Evolutionary conservation across 78 protist genomes (phyloP).

Genomic region (Bodo saltans): DNA sequence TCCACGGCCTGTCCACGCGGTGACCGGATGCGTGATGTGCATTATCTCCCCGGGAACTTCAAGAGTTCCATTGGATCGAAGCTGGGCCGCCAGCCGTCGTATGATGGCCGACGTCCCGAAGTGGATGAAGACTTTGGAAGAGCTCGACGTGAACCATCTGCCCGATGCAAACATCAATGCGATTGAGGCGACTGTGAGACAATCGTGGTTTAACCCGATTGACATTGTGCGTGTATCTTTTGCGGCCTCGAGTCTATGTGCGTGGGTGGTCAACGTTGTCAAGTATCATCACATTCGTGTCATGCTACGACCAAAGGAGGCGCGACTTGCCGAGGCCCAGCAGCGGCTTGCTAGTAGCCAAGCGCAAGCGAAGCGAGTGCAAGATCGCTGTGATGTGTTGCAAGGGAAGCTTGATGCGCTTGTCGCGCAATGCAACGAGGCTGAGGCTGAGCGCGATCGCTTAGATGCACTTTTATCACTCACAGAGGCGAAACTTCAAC

Average conservation of each 20-base stretch:
- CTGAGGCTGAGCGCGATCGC: conserved; percentile 36
- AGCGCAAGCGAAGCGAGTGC: conserved; percentile 16
- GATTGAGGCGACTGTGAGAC: neutral
- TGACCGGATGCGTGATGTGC: conserved; percentile 33
- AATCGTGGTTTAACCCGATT: conserved; percentile 35
- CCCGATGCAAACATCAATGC: conserved; percentile 24
- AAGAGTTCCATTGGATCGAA: conserved; percentile 7
- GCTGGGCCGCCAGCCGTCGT: conserved; percentile 38
- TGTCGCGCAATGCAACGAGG: conserved; percentile 29
- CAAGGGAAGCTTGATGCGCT: conserved; percentile 4
- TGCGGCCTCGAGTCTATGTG: conserved; percentile 69
- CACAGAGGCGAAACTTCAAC: conserved; percentile 35
- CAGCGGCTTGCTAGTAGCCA: conserved; percentile 35
- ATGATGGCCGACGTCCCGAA: conserved; percentile 31
- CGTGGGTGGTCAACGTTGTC: conserved; percentile 54
- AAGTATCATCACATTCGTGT: conserved; percentile 43
- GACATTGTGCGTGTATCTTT: conserved; percentile 21
- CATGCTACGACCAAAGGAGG: conserved; percentile 62
- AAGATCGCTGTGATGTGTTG: neutral
- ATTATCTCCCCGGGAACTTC: neutral
- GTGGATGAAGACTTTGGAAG: conserved; percentile 29
- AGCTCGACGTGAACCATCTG: conserved; percentile 47
- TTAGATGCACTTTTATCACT: conserved; percentile 21
- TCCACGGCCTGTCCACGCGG: conserved; percentile 37
- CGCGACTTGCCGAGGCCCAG: conserved; percentile 45